Conservation (phyloP, 805 yeast genomes). For the Pichia californica region DNA sequence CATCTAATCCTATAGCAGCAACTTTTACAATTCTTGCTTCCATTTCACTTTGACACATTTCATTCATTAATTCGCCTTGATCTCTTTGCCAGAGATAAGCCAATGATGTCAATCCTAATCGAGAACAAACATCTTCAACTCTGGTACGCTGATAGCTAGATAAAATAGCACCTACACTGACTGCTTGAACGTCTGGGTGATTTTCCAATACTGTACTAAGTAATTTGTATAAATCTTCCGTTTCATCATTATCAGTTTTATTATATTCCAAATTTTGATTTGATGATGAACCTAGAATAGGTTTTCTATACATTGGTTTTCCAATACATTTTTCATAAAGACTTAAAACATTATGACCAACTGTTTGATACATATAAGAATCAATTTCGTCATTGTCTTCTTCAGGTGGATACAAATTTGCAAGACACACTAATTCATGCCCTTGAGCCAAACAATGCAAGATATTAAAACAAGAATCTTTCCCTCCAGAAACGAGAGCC, state of each 20-base stretch:
- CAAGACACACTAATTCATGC: conserved; percentile 80
- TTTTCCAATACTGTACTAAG: conserved; percentile 38
- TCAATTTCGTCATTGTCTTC: conserved; percentile 62
- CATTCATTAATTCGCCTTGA: conserved; percentile 72
- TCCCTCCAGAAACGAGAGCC: conserved; percentile 92
- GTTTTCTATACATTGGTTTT: conserved; percentile 70
- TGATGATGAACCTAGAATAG: conserved; percentile 56
- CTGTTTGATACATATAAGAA: conserved; percentile 96
- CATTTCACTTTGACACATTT: conserved; percentile 59
- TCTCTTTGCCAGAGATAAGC: conserved; percentile 88
- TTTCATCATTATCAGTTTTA: conserved; percentile 70
- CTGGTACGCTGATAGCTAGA: conserved; percentile 94
- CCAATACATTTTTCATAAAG: conserved; percentile 64
- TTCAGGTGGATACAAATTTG: conserved; percentile 65
- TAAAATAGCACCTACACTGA: conserved; percentile 91
- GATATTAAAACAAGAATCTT: conserved; percentile 88
- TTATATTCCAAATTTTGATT: conserved; percentile 65
- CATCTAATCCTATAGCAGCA: conserved; percentile 81
- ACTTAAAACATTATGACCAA: conserved; percentile 76
- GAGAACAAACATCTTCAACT: conserved; percentile 82
- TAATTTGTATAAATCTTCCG: conserved; percentile 68
- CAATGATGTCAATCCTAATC: conserved; percentile 62
- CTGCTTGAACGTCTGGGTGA: conserved; percentile 75
- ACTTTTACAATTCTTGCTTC: conserved; percentile 89
- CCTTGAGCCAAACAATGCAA: conserved; percentile 80